phyloP scores from a whole-genome alignment of 2,329 filamentous ascomycete species.

The Arthrobotrys sphaeroides region DNA sequence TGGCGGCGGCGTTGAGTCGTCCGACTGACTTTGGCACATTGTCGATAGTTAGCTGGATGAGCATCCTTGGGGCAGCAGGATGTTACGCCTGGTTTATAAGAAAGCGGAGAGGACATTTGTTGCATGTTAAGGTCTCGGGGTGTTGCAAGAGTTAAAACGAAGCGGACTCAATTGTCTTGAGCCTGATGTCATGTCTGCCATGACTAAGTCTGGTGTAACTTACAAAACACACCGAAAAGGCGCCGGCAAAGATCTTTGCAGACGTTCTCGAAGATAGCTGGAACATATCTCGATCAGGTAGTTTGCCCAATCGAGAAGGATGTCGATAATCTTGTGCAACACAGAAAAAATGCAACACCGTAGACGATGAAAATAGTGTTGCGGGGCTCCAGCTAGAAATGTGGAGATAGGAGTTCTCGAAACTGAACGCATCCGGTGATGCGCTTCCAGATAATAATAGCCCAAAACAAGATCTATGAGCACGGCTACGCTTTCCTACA shows the following conservation, averaged over 20 bases:
- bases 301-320: slow-evolving; percentile 1
- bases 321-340: neutral
- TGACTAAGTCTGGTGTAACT: no score
- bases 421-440: neutral
- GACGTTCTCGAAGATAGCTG: neutral
- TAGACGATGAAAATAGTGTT: neutral
- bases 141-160: slow-evolving; percentile 40
- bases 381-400: neutral
- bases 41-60: slow-evolving; percentile 60
- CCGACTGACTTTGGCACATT: slow-evolving; percentile 62
- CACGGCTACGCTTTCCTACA: neutral
- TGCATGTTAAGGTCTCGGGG: slow-evolving; percentile 58
- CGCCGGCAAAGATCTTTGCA: neutral
- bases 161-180: no score
- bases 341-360: slow-evolving; percentile 4
- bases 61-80: slow-evolving; percentile 59
- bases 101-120: slow-evolving; percentile 61
- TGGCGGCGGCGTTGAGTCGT: slow-evolving; percentile 60
- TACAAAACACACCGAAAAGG: neutral
- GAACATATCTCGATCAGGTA: slow-evolving; percentile 1
- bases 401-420: neutral
- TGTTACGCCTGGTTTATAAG: slow-evolving; percentile 62
- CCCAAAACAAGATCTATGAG: neutral
- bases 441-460: neutral
- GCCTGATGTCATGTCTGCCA: no score